Conservation (phyloP, 2,329 filamentous ascomycete genomes). For the Teratosphaeriaceae sp. region DNA sequence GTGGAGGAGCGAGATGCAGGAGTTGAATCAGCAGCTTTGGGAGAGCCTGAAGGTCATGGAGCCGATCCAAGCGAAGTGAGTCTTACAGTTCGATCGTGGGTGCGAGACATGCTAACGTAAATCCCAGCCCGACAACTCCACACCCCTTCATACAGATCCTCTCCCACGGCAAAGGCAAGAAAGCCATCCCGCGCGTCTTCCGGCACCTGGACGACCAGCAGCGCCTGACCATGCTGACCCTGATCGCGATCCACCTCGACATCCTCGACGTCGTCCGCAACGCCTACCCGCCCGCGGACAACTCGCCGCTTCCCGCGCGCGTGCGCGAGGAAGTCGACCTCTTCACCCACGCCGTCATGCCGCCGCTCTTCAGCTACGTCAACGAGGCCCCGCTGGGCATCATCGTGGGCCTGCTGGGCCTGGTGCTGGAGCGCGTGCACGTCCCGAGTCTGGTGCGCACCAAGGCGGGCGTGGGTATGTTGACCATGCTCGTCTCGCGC, state of each 20-base stretch:
- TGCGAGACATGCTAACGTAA: conserved; percentile 1
- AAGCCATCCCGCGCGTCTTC: conserved; percentile 90
- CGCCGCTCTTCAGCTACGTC: conserved; percentile 80
- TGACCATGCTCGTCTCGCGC: conserved; percentile 90
- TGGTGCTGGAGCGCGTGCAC: conserved; percentile 76
- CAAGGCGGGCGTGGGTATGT: conserved; percentile 77
- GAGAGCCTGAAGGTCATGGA: conserved; percentile 84
- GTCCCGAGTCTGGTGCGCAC: conserved; percentile 79
- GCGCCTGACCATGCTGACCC: conserved; percentile 88
- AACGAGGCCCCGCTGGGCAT: conserved; percentile 87
- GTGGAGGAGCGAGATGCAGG: conserved; percentile 65
- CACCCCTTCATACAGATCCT: conserved; percentile 97
- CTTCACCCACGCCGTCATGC: conserved; percentile 83
- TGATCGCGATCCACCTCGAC: conserved; percentile 91
- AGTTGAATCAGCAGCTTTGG: conserved; percentile 80
- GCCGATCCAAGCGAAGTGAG: conserved; percentile 59
- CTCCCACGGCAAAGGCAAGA: conserved; percentile 93
- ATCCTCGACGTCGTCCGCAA: conserved; percentile 82
- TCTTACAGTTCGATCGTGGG: not conserved
- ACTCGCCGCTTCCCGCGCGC: conserved; percentile 64
- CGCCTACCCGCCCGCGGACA: conserved; percentile 64
- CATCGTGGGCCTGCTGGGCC: conserved; percentile 78
- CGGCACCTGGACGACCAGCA: conserved; percentile 88
- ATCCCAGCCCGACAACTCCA: conserved; percentile 53
- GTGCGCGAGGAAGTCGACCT: conserved; percentile 89